These are phyloP conservation scores for Colletotrichum ledebouriae DNA, from an alignment of 2,329 filamentous ascomycete genomes.

Conservation along the genomic window DNA sequence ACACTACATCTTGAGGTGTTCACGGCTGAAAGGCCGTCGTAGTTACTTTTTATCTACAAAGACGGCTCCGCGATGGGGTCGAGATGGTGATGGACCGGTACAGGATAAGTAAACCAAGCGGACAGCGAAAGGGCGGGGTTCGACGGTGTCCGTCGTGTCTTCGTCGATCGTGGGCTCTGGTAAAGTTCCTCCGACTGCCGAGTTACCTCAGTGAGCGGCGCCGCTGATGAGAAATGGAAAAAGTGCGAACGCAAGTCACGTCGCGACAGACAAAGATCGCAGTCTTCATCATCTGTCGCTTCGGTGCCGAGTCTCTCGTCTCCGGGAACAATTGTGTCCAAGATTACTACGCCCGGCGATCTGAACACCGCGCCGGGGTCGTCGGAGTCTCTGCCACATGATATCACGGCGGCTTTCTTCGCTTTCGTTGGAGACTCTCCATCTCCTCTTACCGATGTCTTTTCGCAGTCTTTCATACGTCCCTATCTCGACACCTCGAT, in stretches of 20 bases:
- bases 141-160: conserved; percentile 15
- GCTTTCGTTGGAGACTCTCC: conserved; percentile 31
- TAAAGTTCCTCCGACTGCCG: neutral
- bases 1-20: neutral
- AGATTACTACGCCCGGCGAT: conserved; percentile 3
- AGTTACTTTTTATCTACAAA: neutral
- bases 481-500: conserved; percentile 26
- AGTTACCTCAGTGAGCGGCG: neutral
- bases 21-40: neutral
- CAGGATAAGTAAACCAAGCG: conserved; percentile 8
- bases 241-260: conserved; percentile 22
- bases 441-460: conserved; percentile 32
- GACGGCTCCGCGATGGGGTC: neutral
- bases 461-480: conserved; percentile 27
- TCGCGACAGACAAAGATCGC: neutral
- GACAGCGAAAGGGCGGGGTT: neutral
- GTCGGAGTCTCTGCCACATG: conserved; percentile 8
- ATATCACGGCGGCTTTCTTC: conserved; percentile 27
- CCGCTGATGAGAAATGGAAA: neutral
- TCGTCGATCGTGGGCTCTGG: conserved; percentile 2
- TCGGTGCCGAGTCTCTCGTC: conserved; percentile 17
- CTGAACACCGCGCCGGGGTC: neutral
- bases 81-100: conserved; percentile 1
- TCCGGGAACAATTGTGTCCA: conserved; percentile 6
- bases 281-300: neutral